Base-by-base conservation (phyloP, 140 eudicot species). In the Cichorium intybus region DNA sequence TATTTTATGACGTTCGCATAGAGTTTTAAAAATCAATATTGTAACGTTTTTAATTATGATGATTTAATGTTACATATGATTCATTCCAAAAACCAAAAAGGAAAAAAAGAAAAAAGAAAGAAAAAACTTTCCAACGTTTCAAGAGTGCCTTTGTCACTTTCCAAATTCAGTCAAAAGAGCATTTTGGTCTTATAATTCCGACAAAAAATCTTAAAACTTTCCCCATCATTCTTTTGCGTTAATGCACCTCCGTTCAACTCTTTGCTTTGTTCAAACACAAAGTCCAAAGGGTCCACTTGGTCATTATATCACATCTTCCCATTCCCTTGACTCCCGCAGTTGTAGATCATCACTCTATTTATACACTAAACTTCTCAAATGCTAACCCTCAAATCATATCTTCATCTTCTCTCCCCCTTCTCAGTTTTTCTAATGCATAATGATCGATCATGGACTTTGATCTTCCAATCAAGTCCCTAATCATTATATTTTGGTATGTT, bases 151-250 rank as follows among this genome's bases (percentile, higher is more conserved):
- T 62, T 56, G 70, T 73, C 72, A 71, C 86, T 74, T 68, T 81
- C 79, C 56, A 78, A 68, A 82, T 74, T 46, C 80, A 81, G 92
- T 89, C 97, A 89, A 86, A 86, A 79, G 91, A 79, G 70, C 72
- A 74, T 78, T 85, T 85, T 79, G 79, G 82, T 72, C 59, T 69
- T 58, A 77, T 68, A 66, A 74, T 66, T 72, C 82, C 90, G 90
- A 87, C 93, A 87, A 74, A 78, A 73, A 69, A 69, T 75, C 76
- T 75, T 68, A 82, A 52, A 57, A 54, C 76, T 84, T 75, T 83
- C 82, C 79, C 75, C 84, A 69, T 79, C 86, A 79, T 84, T 74
- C 81, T 79, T 62, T 64, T 75, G 51, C 71, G 33, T 61, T 63
- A 62, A 4, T 66, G 65, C 79, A 72, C 69, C 67, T 62, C 65